phyloP scores from a whole-genome alignment of 768 basidiomycete genomes.

The Podaxis sp. region DNA sequence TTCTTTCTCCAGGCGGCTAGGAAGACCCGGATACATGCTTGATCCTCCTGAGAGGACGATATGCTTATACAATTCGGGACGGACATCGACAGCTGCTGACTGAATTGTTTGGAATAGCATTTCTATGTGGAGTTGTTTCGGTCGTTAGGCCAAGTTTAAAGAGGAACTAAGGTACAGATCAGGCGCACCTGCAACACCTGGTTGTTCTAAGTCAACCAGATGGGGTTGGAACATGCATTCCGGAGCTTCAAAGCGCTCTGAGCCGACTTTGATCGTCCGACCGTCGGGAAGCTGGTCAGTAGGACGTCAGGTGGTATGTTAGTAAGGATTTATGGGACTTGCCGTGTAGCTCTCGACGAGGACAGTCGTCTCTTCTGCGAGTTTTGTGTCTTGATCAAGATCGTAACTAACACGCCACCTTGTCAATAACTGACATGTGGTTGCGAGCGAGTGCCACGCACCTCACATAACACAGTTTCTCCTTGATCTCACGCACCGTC shows the following conservation, averaged over 20 bases:
- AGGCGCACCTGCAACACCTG: conserved; percentile 83
- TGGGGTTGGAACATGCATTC: conserved; percentile 99
- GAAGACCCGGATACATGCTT: conserved; percentile 98
- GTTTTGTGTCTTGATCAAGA: conserved; percentile 89
- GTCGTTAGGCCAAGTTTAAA: not conserved
- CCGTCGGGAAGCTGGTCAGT: conserved; percentile 83
- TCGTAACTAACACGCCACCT: conserved; percentile 66
- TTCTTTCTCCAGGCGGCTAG: conserved; percentile 96
- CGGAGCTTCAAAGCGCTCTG: conserved; percentile 97
- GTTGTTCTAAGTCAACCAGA: conserved; percentile 95
- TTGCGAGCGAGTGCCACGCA: conserved; percentile 26
- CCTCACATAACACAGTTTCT: conserved; percentile 98
- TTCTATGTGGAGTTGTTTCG: conserved; percentile 46
- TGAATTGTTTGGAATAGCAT: conserved; percentile 98
- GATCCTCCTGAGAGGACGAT: conserved; percentile 97
- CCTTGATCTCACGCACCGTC: conserved; percentile 98
- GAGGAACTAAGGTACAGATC: not conserved
- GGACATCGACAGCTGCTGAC: conserved; percentile 83
- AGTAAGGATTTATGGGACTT: conserved; percentile 21
- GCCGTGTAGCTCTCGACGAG: conserved; percentile 97
- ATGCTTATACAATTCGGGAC: conserved; percentile 94
- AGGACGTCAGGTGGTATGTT: not conserved
- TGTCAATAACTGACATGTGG: conserved; percentile 52
- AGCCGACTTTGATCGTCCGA: conserved; percentile 94
- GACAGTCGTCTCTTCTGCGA: conserved; percentile 95